Evolutionary conservation across 495 filamentous ascomycete species (phyloP), one percentile per base, ranked within the genome.

Genomic region (Letharia lupina): DNA sequence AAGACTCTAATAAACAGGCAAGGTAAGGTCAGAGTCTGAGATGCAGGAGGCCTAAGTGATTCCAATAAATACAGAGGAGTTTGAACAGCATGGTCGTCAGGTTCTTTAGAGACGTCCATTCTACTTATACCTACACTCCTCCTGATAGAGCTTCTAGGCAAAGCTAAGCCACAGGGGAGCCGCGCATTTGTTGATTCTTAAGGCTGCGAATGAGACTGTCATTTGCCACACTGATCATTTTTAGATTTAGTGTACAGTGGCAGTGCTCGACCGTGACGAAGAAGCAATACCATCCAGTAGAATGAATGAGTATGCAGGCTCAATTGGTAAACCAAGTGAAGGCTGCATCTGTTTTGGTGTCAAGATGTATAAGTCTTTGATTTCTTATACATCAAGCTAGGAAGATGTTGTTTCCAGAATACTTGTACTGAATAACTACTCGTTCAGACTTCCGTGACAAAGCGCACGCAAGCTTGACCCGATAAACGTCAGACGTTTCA

Each of bases 301-400:
- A 23, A 5, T 23, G 11, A 20, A 28, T 28, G 16, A 31, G 28
- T 54, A 28, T 33, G 9, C 10, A 54, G 23, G 9, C n/a, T 31
- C 23, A 37, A 64, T n/a, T 47, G 39, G 31, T 28, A 16, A 5
- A 45, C 28, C 1, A 9, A 41, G 15, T 63, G n/a, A 35, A 54
- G 45, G 40, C 33, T 33, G 35, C 3, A 42, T 10, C 3, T 28
- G n/a, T 23, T 33, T 13, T 28, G 23, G 11, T 6, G 47, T 63
- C n/a, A 39, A 35, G 52, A 33, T 57, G 54, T 65, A 65, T 59
- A 59, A 65, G 50, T 59, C 35, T 13, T 65, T 11, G 5, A 59
- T 65, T 44, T 65, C 63, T 42, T 58, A 65, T 65, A 65, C 52
- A 65, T 44, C 44, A n/a, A 44, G 63, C 37, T 35, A 45, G 23